A percentile compares a stretch with the other conserved stretches of the same genome.
phyloP scores from a whole-genome alignment of 2,329 filamentous ascomycete species.

The Fusarium begoniae region DNA sequence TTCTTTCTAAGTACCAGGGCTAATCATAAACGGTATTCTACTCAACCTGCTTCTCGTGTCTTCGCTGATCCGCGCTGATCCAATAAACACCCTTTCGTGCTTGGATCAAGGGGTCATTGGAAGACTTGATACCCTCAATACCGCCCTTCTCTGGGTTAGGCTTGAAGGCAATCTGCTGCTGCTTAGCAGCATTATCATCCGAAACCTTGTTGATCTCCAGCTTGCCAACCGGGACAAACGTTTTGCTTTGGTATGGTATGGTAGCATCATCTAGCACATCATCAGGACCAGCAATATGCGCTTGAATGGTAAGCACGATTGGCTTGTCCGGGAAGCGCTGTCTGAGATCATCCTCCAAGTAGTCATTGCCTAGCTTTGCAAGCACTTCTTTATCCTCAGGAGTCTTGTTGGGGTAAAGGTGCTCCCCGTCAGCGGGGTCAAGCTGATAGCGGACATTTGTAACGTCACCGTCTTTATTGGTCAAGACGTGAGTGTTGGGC shows the following conservation, averaged over 20 bases:
- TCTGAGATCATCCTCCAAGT: conserved; percentile 13
- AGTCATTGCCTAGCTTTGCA: background rate
- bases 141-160: conserved; percentile 14
- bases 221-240: background rate
- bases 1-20: too few species aligned
- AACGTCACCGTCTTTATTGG: conserved; percentile 1
- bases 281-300: conserved; percentile 10
- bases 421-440: background rate
- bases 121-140: conserved; percentile 7
- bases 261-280: conserved; percentile 13
- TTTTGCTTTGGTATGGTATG: background rate
- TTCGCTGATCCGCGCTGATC: conserved; percentile 12
- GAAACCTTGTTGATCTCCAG: conserved; percentile 24
- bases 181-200: background rate
- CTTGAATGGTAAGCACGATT: conserved; percentile 18
- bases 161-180: conserved; percentile 10
- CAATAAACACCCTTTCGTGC: conserved; percentile 15
- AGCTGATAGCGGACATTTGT: conserved; percentile 23
- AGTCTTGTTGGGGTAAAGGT: conserved; percentile 6
- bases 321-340: conserved; percentile 16
- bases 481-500: conserved; percentile 21
- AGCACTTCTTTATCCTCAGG: background rate
- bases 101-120: conserved; percentile 3
- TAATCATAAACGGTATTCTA: background rate
- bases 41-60: conserved; percentile 5